Conservation (phyloP, 2,329 filamentous ascomycete genomes). For the Cladosporium halotolerans region DNA sequence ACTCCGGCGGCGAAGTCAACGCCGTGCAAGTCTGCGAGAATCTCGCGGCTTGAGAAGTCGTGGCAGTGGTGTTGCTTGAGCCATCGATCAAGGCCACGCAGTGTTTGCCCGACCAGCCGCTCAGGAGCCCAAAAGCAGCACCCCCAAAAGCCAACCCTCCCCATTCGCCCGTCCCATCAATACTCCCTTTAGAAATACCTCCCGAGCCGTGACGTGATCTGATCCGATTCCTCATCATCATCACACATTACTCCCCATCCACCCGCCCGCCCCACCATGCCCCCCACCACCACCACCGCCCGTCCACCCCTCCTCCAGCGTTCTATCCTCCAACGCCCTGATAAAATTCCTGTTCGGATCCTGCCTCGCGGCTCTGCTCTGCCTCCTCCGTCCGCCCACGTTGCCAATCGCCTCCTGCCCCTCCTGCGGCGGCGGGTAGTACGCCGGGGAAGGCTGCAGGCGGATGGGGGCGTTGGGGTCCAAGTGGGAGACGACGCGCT, state of each 20-base stretch:
- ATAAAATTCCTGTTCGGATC: constrained; percentile 75
- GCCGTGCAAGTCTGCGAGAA: too few relatives aligned
- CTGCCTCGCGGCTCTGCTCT: constrained; percentile 45
- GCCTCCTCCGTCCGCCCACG: constrained; percentile 67
- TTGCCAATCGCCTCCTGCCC: constrained; percentile 63
- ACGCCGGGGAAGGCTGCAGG: constrained; percentile 89
- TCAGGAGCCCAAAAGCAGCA: background rate
- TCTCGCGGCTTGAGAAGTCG: too few relatives aligned
- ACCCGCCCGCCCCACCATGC: constrained; percentile 3
- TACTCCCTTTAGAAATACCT: background rate
- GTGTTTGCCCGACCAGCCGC: background rate
- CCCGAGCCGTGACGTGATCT: background rate
- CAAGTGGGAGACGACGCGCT: constrained; percentile 90
- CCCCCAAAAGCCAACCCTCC: background rate
- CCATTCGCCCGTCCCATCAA: background rate
- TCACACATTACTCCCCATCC: constrained; percentile 17
- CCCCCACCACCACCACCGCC: constrained; percentile 14
- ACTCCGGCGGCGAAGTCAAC: too few relatives aligned
- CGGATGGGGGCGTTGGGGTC: constrained; percentile 92
- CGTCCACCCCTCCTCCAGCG: constrained; percentile 75
- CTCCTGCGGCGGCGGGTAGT: constrained; percentile 89
- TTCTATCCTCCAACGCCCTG: constrained; percentile 87
- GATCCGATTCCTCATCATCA: background rate
- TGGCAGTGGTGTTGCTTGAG: too few relatives aligned
- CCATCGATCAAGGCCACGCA: too few relatives aligned